Conservation (phyloP, 352 stramenopile genomes). For the Phytophthora capsici region DNA sequence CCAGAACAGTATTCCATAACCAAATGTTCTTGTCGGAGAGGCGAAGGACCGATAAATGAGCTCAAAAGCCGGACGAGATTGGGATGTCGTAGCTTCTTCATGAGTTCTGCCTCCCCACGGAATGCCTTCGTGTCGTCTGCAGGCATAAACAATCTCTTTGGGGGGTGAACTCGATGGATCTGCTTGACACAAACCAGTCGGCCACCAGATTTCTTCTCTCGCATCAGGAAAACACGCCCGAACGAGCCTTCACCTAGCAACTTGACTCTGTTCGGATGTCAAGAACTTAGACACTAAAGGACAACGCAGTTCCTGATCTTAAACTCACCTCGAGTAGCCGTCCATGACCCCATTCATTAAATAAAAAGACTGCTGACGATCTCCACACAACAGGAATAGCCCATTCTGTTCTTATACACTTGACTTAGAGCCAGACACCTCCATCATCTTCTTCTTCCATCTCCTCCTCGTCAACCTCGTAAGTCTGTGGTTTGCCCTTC, state of each 20-base stretch:
- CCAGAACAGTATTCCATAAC: constrained; percentile 95
- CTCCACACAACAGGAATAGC: constrained; percentile 19
- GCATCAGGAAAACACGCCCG: constrained; percentile 90
- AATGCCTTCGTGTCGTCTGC: constrained; percentile 6
- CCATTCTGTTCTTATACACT: background rate
- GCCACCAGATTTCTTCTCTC: constrained; percentile 68
- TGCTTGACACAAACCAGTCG: constrained; percentile 90
- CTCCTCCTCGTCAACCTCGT: constrained; percentile 46
- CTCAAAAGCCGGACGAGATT: constrained; percentile 93
- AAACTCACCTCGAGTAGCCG: constrained; percentile 48
- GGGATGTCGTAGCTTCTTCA: constrained; percentile 88
- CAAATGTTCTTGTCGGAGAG: constrained; percentile 64
- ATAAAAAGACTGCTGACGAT: constrained; percentile 10
- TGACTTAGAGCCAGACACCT: constrained; percentile 59
- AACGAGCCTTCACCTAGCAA: constrained; percentile 91
- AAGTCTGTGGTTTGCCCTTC: constrained; percentile 29
- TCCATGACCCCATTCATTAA: constrained; percentile 45
- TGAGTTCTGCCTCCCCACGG: constrained; percentile 63
- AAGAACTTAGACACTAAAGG: background rate
- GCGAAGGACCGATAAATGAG: constrained; percentile 39
- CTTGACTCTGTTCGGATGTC: constrained; percentile 42
- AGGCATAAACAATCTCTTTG: constrained; percentile 5
- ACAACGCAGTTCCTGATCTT: background rate
- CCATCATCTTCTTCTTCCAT: constrained; percentile 47
- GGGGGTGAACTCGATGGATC: constrained; percentile 60